Conservation (phyloP, 2,329 filamentous ascomycete species). For the Verticillium isaacii region DNA sequence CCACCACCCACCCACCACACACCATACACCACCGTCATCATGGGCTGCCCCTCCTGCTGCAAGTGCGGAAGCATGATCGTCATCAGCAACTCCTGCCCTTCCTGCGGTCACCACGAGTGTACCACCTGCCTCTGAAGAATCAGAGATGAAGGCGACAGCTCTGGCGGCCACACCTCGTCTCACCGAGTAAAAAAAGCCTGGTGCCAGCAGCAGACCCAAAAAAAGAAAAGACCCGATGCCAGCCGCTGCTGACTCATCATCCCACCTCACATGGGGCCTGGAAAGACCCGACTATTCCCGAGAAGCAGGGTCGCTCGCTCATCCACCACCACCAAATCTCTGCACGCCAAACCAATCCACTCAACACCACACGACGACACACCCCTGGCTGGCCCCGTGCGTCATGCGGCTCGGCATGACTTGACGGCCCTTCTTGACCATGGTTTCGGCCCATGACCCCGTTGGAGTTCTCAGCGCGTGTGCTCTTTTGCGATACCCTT, state of each 20-base stretch:
- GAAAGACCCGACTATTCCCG: not conserved
- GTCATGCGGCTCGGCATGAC: not conserved
- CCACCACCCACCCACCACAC: not conserved
- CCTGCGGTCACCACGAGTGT: conserved; percentile 48
- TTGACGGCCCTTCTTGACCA: not conserved
- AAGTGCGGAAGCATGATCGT: conserved; percentile 51
- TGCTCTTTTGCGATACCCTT: not conserved
- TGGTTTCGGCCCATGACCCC: not conserved
- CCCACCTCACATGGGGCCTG: not conserved
- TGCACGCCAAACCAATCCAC: not conserved
- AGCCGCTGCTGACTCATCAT: not conserved
- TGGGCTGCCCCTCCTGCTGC: conserved; percentile 50
- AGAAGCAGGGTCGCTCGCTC: not conserved
- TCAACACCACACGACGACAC: not conserved
- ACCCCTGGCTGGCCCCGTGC: not conserved
- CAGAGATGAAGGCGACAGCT: not conserved
- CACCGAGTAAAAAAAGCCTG: not conserved
- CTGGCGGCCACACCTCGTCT: not conserved
- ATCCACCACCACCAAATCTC: not conserved
- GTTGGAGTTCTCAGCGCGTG: not conserved
- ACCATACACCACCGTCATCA: conserved; percentile 17
- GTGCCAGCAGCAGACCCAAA: not conserved
- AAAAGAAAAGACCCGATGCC: not conserved
- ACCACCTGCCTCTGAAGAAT: conserved; percentile 31
- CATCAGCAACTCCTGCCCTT: conserved; percentile 49